phyloP scores from a whole-genome alignment of 108 stramenopile genomes.

The Nannochloropsis gaditana region DNA sequence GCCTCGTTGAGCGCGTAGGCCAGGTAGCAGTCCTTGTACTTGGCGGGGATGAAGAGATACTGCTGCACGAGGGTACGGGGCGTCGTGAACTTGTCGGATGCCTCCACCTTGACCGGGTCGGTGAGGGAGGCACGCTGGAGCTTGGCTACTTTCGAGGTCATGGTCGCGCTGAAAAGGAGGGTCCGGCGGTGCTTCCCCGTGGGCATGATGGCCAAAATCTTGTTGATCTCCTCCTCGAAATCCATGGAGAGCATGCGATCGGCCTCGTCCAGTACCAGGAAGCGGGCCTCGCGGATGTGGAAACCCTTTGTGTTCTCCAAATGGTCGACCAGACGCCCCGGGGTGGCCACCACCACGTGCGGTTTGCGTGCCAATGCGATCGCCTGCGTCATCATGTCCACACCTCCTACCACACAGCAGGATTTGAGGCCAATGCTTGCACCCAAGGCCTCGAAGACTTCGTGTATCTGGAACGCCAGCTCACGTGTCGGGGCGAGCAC shows the following conservation, averaged over 20 bases:
- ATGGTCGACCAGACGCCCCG: conserved; percentile 94
- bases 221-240: conserved; percentile 70
- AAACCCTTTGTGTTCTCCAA: conserved; percentile 98
- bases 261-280: conserved; percentile 96
- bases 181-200: conserved; percentile 64
- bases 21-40: conserved; percentile 98
- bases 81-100: conserved; percentile 87
- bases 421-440: conserved; percentile 73
- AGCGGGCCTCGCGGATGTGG: conserved; percentile 62
- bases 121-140: conserved; percentile 85
- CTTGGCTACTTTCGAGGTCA: conserved; percentile 96
- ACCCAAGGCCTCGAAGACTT: conserved; percentile 87
- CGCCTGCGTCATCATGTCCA: conserved; percentile 74
- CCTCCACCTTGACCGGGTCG: conserved; percentile 85
- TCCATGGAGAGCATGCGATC: conserved; percentile 93
- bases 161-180: conserved; percentile 94
- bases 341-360: conserved; percentile 94
- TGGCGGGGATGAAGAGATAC: conserved; percentile 97
- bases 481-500: conserved; percentile 96
- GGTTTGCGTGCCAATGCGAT: conserved; percentile 93
- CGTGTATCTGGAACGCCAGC: conserved; percentile 98
- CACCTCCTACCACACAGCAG: conserved; percentile 95
- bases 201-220: conserved; percentile 82
- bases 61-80: conserved; percentile 86
- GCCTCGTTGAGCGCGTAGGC: conserved; percentile 91